These are phyloP conservation scores for Hydnomerulius pinastri DNA, from an alignment of 768 basidiomycete species.

Conservation along the genomic window DNA sequence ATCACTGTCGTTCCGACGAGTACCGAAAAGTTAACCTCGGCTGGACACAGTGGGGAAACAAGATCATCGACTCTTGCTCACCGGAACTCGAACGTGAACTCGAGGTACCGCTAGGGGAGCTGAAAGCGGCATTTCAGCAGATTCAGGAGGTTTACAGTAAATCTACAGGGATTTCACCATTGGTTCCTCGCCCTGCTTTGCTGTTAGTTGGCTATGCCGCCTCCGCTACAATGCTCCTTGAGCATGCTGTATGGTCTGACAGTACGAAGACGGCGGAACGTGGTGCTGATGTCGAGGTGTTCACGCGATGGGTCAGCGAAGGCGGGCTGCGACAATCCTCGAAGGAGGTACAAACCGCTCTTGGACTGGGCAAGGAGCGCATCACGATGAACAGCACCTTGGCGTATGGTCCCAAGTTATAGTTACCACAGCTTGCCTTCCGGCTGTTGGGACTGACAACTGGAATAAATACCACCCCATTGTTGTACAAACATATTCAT, in stretches of 20 bases:
- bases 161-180: constrained; percentile 38
- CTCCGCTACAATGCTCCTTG: constrained; percentile 58
- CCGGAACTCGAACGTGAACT: constrained; percentile 29
- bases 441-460: background rate
- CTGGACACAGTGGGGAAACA: constrained; percentile 57
- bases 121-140: constrained; percentile 42
- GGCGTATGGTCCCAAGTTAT: constrained; percentile 21
- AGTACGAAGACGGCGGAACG: constrained; percentile 27
- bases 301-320: constrained; percentile 52
- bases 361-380: constrained; percentile 1
- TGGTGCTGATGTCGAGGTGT: constrained; percentile 51
- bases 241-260: constrained; percentile 67
- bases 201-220: constrained; percentile 58
- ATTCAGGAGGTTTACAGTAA: constrained; percentile 42
- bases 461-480: background rate
- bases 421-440: background rate
- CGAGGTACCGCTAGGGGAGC: constrained; percentile 29
- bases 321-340: constrained; percentile 33
- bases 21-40: background rate
- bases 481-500: background rate
- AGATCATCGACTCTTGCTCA: constrained; percentile 46
- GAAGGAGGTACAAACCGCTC: constrained; percentile 22
- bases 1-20: background rate
- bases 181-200: constrained; percentile 59
- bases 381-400: constrained; percentile 17